These are phyloP conservation scores for Gracilaria caudata DNA, from an alignment of 23 red algal genomes.

Conservation along the genomic window DNA sequence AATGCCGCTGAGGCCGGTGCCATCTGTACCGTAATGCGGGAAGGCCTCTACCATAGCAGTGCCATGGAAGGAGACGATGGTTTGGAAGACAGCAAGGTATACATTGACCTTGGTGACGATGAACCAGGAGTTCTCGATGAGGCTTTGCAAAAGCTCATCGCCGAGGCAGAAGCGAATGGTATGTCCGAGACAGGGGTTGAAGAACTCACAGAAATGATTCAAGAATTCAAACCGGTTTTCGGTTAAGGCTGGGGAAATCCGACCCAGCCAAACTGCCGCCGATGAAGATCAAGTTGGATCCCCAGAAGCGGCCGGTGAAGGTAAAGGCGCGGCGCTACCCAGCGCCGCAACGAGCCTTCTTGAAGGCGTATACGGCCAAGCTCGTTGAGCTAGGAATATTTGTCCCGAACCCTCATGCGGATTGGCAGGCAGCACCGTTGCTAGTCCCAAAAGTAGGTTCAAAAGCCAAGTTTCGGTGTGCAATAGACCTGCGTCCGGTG, in stretches of 20 bases:
- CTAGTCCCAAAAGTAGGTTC: slow-evolving; percentile 46
- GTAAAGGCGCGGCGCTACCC: slow-evolving; percentile 58
- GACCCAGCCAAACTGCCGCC: slow-evolving; percentile 48
- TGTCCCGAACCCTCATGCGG: slow-evolving; percentile 16
- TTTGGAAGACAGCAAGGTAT: slow-evolving; percentile 20
- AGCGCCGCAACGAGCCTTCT: slow-evolving; percentile 23
- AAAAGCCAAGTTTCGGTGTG: slow-evolving; percentile 35
- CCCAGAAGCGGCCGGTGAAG: slow-evolving; percentile 39
- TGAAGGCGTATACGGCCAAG: slow-evolving; percentile 42
- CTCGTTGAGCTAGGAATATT: slow-evolving; percentile 38
- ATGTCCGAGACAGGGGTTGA: slow-evolving; percentile 10
- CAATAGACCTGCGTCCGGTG: slow-evolving; percentile 20
- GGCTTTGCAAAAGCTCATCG: neutral
- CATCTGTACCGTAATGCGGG: neutral
- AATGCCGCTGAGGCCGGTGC: neutral
- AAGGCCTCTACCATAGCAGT: neutral
- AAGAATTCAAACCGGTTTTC: slow-evolving; percentile 34
- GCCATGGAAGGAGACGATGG: slow-evolving; percentile 35
- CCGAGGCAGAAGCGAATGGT: slow-evolving; percentile 3
- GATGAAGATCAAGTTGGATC: slow-evolving; percentile 42
- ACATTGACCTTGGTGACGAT: slow-evolving; percentile 48
- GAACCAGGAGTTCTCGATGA: neutral
- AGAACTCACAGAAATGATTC: neutral
- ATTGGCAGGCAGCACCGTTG: slow-evolving; percentile 44
- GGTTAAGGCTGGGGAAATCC: slow-evolving; percentile 37